Percentiles rank a stretch among this genome's conserved stretches.
Evolutionary conservation across 148 eudicot genomes (phyloP).

Genomic region (Dysphania ambrosioides): DNA sequence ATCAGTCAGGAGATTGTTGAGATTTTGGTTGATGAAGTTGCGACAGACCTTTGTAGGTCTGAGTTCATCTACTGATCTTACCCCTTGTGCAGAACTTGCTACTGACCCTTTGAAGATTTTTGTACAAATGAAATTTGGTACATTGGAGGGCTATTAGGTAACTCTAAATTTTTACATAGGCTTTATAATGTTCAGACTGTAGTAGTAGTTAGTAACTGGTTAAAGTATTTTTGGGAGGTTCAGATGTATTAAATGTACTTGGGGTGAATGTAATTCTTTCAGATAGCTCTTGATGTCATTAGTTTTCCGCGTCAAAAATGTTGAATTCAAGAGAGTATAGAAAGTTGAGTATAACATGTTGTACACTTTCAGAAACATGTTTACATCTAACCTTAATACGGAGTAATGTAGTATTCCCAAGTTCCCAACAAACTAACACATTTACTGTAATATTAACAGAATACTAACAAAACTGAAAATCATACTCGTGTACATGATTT

Average conservation of each 20-base stretch:
- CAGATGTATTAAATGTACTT: not conserved
- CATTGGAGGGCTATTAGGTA: conserved; percentile 17
- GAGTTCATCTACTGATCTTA: conserved; percentile 19
- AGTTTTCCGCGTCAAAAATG: too few relatives aligned
- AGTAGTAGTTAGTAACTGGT: conserved; percentile 6
- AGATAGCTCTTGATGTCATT: too few relatives aligned
- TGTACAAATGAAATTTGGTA: conserved; percentile 38
- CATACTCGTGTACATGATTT: conserved; percentile 17
- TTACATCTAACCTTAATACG: not conserved
- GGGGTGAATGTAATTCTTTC: too few relatives aligned
- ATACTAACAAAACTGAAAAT: not conserved
- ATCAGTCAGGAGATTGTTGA: conserved; percentile 48
- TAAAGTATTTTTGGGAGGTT: too few relatives aligned
- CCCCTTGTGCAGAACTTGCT: not conserved
- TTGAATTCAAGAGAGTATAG: too few relatives aligned
- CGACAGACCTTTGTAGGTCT: conserved; percentile 45
- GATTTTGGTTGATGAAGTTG: conserved; percentile 66
- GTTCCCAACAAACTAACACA: too few relatives aligned
- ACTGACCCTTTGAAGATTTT: conserved; percentile 14
- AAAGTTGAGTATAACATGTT: too few relatives aligned
- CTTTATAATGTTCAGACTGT: conserved; percentile 14
- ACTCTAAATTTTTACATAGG: conserved; percentile 19
- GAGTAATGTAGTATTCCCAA: too few relatives aligned
- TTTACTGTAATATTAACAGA: too few relatives aligned
- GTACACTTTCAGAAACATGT: not conserved